Percentiles rank a stretch among this genome's conserved stretches.
Conservation (phyloP, 345 rosid genomes). For the Cardiospermum halicacabum region DNA sequence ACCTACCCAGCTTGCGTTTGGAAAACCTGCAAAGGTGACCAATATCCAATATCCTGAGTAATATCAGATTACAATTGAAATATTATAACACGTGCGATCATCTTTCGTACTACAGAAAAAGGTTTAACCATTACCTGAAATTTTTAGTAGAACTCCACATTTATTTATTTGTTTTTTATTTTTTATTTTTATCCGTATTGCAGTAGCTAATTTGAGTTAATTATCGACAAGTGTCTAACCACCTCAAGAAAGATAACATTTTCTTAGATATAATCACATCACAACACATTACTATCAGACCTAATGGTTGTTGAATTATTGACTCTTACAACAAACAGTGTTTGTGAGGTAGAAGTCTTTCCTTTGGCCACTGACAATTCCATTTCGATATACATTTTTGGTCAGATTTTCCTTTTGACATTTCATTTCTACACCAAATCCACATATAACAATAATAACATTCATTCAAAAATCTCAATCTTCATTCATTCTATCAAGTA, state of each 20-base stretch:
- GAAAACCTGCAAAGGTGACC: too few relatives aligned
- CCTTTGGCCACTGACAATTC: neutral
- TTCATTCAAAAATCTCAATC: too few relatives aligned
- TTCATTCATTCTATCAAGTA: too few relatives aligned
- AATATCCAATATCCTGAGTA: too few relatives aligned
- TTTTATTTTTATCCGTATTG: neutral
- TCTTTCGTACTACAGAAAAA: too few relatives aligned
- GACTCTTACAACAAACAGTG: neutral
- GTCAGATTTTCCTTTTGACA: neutral
- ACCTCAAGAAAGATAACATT: neutral
- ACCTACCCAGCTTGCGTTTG: too few relatives aligned
- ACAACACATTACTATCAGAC: neutral
- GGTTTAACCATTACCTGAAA: too few relatives aligned
- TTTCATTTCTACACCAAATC: neutral
- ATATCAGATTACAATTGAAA: too few relatives aligned
- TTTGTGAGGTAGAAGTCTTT: neutral
- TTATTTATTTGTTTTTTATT: neutral
- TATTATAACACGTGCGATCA: too few relatives aligned
- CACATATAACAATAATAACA: too few relatives aligned
- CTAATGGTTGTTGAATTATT: neutral
- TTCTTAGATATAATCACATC: neutral
- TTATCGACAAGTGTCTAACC: slow-evolving; percentile 4
- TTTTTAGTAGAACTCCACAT: too few relatives aligned
- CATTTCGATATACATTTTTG: neutral
- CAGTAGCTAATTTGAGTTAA: neutral